Evolutionary conservation across 768 basidiomycete genomes (phyloP).

Genomic region (Mycena vitilis): DNA sequence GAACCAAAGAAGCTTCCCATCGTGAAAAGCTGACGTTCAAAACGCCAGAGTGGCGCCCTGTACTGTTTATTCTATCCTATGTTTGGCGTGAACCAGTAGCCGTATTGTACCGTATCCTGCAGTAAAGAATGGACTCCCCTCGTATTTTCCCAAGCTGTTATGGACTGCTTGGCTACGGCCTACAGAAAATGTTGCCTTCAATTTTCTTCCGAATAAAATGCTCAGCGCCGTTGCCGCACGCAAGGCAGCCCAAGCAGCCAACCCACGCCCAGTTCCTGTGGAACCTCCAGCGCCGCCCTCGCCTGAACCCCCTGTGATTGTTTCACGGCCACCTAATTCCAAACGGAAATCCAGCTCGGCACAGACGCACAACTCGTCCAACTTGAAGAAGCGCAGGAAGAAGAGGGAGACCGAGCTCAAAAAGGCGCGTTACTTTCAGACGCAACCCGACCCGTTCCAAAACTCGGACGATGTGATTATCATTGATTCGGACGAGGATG

Average conservation of each 20-base stretch:
- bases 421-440: conserved; percentile 50
- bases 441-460: conserved; percentile 46
- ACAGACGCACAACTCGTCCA: conserved; percentile 37
- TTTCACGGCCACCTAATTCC: conserved; percentile 44
- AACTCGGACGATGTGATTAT: conserved; percentile 52
- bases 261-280: conserved; percentile 26
- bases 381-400: conserved; percentile 44
- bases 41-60: too few relatives aligned
- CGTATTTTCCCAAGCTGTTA: not conserved
- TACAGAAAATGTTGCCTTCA: not conserved
- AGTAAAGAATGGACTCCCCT: too few relatives aligned
- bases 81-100: too few relatives aligned
- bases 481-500: conserved; percentile 48
- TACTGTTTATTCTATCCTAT: not conserved
- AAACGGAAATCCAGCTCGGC: conserved; percentile 58
- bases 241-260: conserved; percentile 63
- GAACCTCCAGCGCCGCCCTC: conserved; percentile 35
- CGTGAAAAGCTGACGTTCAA: not conserved
- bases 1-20: conserved; percentile 48
- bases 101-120: too few relatives aligned
- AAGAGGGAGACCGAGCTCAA: conserved; percentile 44
- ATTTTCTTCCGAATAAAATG: conserved; percentile 50
- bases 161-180: not conserved
- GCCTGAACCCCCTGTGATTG: conserved; percentile 20
- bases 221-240: conserved; percentile 81